Evolutionary conservation across 495 filamentous ascomycete genomes (phyloP).

Genomic region (Acidomyces sp.): DNA sequence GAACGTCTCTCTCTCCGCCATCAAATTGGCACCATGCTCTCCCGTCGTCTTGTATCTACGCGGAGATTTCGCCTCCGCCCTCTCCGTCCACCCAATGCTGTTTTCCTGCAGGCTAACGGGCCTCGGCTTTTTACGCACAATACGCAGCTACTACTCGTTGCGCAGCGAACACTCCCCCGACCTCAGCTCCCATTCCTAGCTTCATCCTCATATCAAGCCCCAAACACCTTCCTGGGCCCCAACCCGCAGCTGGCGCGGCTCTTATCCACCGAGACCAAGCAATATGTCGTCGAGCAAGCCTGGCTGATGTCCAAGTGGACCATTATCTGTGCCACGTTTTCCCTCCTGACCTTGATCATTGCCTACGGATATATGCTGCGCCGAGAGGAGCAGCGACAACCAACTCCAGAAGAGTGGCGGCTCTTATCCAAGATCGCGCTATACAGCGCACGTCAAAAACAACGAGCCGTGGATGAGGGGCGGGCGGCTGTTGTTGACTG

Average conservation of each 20-base stretch:
- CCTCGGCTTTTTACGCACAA: constrained; percentile 35
- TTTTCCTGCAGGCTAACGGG: background rate
- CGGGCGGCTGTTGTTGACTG: constrained; percentile 47
- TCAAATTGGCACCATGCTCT: constrained; percentile 13
- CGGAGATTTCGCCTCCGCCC: constrained; percentile 14
- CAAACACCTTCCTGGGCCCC: constrained; percentile 33
- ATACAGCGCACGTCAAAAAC: constrained; percentile 9
- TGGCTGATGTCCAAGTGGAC: constrained; percentile 48
- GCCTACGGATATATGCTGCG: constrained; percentile 52
- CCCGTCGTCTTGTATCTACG: constrained; percentile 1
- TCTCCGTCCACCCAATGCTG: constrained; percentile 12
- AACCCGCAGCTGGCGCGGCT: constrained; percentile 48
- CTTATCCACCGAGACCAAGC: constrained; percentile 61
- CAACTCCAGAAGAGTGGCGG: constrained; percentile 22
- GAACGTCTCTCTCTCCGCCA: no score
- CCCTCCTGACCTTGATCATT: constrained; percentile 39
- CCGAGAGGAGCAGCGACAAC: constrained; percentile 44
- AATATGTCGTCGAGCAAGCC: constrained; percentile 51
- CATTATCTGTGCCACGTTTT: constrained; percentile 41
- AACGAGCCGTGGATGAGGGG: constrained; percentile 27
- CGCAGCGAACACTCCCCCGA: constrained; percentile 34
- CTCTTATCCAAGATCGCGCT: constrained; percentile 33
- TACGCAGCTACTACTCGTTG: constrained; percentile 37
- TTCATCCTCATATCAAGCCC: constrained; percentile 39
- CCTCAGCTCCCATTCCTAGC: constrained; percentile 63